Evolutionary conservation across 169 alveolate genomes (phyloP), one percentile per base, ranked within the genome.

Genomic region (Cryptosporidium bovis): DNA sequence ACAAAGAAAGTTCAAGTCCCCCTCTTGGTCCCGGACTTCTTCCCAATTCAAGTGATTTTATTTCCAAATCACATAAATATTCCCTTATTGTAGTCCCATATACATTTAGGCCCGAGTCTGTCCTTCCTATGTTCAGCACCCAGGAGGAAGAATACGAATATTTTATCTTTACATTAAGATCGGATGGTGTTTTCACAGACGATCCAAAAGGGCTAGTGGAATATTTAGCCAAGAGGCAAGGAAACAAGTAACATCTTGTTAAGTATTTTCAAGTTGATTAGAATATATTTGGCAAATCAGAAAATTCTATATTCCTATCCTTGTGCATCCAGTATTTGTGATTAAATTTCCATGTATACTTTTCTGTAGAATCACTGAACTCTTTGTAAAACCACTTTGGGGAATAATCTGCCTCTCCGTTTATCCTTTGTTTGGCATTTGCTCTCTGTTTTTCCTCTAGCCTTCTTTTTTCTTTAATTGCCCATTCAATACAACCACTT

Each of bases 361-460:
- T 48, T 18, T 71, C 71, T 4, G 71, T 77, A 10, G 51, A 16
- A 33, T 44, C 50, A 60, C 56, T 64, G 31, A 58, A 77, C 12
- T 77, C 87, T 24, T 77, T 77, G 15, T 15, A 33, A 40, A 77
- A 77, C 87, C 87, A 77, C 31, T 27, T 77, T 44, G 87, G 87
- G 16, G 18, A 60, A 24, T 77, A 77, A 24, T 77, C 87, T 1
- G 77, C 71, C 31, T 77, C 87, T 1, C 87, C 87, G 56, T 62
- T 77, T 34, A 46, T 55, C 18, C 87, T 55, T 44, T 44, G 53
- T 48, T 77, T 77, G 20, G 87, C 87, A 44, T 40, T 29, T 16
- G 71, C 71, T 91, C 99, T 92, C 92, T 98, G 99, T 66, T 94
- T 95, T 67, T 97, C 99, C 93, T 98, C 99, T 18, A 97, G 93